Conservation (phyloP, 2,329 filamentous ascomycete species). For the Curvularia hawaiiensis region DNA sequence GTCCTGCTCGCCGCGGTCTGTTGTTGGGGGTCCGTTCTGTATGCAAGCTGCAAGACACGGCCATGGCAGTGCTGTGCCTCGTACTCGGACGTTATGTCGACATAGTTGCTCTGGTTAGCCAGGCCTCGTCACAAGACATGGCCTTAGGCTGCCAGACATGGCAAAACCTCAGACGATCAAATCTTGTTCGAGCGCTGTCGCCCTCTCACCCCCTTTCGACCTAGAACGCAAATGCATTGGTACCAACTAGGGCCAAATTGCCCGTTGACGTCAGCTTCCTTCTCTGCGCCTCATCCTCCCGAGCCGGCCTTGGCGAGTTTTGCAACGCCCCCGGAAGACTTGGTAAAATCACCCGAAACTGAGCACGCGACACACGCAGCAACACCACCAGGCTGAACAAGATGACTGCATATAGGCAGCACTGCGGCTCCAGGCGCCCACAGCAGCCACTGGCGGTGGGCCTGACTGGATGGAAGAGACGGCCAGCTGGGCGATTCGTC, state of each 20-base stretch:
- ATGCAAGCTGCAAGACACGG: not conserved
- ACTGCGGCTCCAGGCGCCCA: no score
- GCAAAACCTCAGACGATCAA: conserved; percentile 6
- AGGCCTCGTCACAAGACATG: conserved; percentile 5
- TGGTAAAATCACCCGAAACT: not conserved
- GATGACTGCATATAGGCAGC: not conserved
- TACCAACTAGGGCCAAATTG: not conserved
- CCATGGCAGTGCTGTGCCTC: not conserved
- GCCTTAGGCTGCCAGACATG: not conserved
- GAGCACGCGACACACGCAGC: not conserved
- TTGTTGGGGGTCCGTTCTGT: not conserved
- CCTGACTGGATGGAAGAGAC: no score
- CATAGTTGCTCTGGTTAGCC: not conserved
- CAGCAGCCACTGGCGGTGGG: no score
- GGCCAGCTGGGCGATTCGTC: not conserved
- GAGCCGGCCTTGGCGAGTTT: not conserved
- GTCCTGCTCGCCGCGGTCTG: not conserved
- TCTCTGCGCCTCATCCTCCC: not conserved
- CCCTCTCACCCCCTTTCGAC: not conserved
- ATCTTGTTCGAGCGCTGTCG: not conserved
- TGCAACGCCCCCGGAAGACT: not conserved
- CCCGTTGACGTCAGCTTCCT: conserved; percentile 10
- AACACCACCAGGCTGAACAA: not conserved
- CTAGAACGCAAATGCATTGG: not conserved
- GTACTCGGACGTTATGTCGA: not conserved